Evolutionary conservation across 1,284 basidiomycete species (phyloP), one percentile per base, ranked within the genome.

Genomic region (Sanghuangporus baumii): DNA sequence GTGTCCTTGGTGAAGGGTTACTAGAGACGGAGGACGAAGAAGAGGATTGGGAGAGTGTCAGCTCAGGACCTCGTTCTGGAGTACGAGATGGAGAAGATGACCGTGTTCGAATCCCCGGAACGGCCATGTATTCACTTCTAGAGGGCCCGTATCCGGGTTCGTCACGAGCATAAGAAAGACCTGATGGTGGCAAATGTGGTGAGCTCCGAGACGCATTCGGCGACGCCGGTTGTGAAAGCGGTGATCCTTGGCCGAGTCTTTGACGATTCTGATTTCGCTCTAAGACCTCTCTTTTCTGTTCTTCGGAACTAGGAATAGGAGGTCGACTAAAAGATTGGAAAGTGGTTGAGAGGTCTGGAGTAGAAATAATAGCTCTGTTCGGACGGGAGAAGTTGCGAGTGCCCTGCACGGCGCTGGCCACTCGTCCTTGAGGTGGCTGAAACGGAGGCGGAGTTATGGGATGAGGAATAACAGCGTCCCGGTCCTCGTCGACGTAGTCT

Each of bases 231-330:
- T 43, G 14, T 38, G 57, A 51, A 36, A 34, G 18, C 46, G 57
- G 57, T 36, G 57, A 50, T 51, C 34, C 52, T 54, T 37, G 52
- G 11, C 14, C 31, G 52, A 37, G 26, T n/a, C 36, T 47, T 34
- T 14, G 18, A n/a, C 78, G 73, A 54, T 72, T 74, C 31, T 77
- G 71, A 69, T 88, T 87, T 47, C 87, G 77, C 69, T 86, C 80
- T 47, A 89, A 73, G 9, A 88, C 87, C 60, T 76, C 76, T 40
- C 79, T 77, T 67, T 88, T 89, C 67, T 80, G 76, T 54, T 83
- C 82, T 59, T 82, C 80, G 47, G 79, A 75, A 14, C 75, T 73
- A 31, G 78, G 72, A 64, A 75, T 72, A 26, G 75, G 73, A n/a
- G 80, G 55, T 41, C 55, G 55, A 43, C 11, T 11, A 3, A 12